phyloP scores from a whole-genome alignment of 306 rosid genomes.

The Dryas drummondii region DNA sequence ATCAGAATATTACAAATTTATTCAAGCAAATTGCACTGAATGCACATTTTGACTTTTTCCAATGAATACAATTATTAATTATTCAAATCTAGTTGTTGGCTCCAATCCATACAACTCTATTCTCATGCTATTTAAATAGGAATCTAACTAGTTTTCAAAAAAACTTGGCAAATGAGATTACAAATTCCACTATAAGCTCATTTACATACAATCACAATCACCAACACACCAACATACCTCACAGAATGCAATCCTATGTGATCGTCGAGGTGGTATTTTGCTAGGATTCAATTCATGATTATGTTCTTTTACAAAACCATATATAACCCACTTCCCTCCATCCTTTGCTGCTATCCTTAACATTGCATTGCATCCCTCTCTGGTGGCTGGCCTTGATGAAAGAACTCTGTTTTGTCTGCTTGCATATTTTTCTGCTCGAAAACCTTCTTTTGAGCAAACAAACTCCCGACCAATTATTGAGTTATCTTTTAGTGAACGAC shows the following conservation, averaged over 20 bases:
- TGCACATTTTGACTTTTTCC: no score
- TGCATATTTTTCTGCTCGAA: conserved; percentile 11
- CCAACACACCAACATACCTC: conserved; percentile 8
- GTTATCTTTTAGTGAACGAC: conserved; percentile 27
- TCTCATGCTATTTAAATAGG: no score
- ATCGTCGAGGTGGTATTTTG: conserved; percentile 21
- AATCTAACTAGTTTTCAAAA: no score
- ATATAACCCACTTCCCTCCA: conserved; percentile 22
- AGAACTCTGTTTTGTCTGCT: not conserved
- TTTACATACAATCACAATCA: no score
- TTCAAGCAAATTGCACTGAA: no score
- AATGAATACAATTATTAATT: no score
- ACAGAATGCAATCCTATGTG: conserved; percentile 22
- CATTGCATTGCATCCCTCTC: conserved; percentile 22
- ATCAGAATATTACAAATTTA: no score
- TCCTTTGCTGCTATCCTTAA: conserved; percentile 20
- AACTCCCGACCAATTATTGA: conserved; percentile 29
- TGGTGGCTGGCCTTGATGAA: conserved; percentile 12
- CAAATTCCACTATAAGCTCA: no score
- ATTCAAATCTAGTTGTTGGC: no score
- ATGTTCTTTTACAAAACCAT: conserved; percentile 23
- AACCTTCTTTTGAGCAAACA: conserved; percentile 29
- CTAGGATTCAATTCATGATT: conserved; percentile 27
- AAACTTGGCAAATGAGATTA: no score
- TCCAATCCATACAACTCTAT: no score